Evolutionary conservation across 306 rosid species (phyloP).

Genomic region (Lablab purpureus): DNA sequence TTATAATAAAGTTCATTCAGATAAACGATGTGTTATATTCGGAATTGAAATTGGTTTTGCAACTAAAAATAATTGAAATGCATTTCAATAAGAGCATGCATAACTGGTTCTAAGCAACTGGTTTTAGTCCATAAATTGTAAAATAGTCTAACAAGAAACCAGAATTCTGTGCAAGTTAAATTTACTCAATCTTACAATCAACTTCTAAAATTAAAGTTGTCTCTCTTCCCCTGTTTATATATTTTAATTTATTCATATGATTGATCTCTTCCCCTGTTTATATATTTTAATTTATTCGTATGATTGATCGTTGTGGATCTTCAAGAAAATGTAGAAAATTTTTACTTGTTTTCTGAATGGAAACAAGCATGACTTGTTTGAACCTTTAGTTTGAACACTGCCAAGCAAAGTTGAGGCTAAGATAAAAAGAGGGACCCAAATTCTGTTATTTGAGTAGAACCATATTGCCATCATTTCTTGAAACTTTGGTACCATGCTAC

Average conservation of each 20-base stretch:
- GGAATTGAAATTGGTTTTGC: conserved; percentile 16
- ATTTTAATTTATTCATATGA: too few relatives aligned
- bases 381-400: neutral
- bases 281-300: too few relatives aligned
- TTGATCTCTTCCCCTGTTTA: neutral
- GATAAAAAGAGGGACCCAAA: neutral
- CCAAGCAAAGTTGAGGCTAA: neutral
- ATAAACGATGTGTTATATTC: neutral
- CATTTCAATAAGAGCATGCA: neutral
- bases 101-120: neutral
- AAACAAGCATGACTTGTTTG: neutral
- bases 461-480: neutral
- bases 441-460: conserved; percentile 18
- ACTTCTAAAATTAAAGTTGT: too few relatives aligned
- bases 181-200: neutral
- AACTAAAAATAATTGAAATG: neutral
- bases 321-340: neutral
- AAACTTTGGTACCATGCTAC: conserved; percentile 17
- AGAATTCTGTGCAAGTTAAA: neutral
- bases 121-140: neutral
- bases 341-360: neutral
- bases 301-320: too few relatives aligned
- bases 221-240: neutral
- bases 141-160: neutral
- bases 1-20: too few relatives aligned